phyloP scores from a whole-genome alignment of 192 early-diverging fungal species.

The Rhizophagus clarus region DNA sequence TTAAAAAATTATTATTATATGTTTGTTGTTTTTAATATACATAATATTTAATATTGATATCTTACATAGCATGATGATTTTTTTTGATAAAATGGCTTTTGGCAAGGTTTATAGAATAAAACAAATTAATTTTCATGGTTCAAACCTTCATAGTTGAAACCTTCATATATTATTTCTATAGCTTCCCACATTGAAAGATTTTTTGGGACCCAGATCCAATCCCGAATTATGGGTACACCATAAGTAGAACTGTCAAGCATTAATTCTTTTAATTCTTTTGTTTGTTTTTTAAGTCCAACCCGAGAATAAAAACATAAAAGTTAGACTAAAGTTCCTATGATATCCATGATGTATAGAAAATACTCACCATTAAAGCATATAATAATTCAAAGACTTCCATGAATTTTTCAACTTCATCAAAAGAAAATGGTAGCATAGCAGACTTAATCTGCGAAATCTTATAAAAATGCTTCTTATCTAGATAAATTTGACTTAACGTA shows the following conservation, averaged over 20 bases:
- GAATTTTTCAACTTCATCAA: conserved; percentile 29
- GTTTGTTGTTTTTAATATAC: too few species aligned
- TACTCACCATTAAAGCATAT: conserved; percentile 30
- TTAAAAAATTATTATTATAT: too few species aligned
- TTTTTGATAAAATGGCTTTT: too few species aligned
- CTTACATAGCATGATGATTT: too few species aligned
- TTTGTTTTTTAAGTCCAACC: conserved; percentile 28
- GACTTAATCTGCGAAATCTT: conserved; percentile 22
- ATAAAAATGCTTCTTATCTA: conserved; percentile 16
- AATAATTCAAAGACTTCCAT: conserved; percentile 28
- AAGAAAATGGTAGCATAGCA: conserved; percentile 10
- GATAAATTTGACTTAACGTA: not conserved
- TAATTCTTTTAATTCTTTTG: conserved; percentile 22
- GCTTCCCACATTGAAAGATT: conserved; percentile 10
- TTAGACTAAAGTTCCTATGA: conserved; percentile 11
- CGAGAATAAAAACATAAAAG: conserved; percentile 22
- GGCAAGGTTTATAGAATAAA: too few species aligned
- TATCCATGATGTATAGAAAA: not conserved
- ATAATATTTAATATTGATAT: too few species aligned
- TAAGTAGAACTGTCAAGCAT: not conserved
- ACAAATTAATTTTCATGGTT: too few species aligned
- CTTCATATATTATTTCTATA: not conserved
- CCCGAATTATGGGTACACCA: conserved; percentile 27
- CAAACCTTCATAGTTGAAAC: too few species aligned
- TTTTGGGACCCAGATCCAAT: conserved; percentile 32